Percentiles rank a stretch among this genome's conserved stretches.
These are phyloP conservation scores for Apostasia ramifera DNA, from an alignment of 106 monocot genomes.

Conservation along the genomic window DNA sequence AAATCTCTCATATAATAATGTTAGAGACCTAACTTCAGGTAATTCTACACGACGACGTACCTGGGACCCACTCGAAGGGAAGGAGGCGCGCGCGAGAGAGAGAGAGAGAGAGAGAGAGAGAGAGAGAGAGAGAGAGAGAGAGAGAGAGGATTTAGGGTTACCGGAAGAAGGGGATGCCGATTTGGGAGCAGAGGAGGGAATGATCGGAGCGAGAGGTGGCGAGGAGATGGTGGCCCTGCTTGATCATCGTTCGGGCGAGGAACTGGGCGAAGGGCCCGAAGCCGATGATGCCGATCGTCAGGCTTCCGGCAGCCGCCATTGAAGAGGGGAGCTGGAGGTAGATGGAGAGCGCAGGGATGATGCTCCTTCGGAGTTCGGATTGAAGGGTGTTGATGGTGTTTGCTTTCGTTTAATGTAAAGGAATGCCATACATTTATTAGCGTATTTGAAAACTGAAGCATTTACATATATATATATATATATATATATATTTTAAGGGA, in stretches of 20 bases:
- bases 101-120: background rate
- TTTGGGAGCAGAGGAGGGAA: conserved; percentile 23
- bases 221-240: conserved; percentile 23
- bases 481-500: too few species aligned
- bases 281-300: conserved; percentile 32
- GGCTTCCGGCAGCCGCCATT: background rate
- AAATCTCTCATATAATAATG: too few species aligned
- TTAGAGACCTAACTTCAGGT: too few species aligned
- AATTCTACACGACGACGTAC: too few species aligned
- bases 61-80: too few species aligned
- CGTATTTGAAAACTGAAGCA: too few species aligned
- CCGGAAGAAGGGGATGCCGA: conserved; percentile 35
- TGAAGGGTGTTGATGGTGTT: too few species aligned
- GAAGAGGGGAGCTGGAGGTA: background rate
- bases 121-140: background rate
- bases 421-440: too few species aligned
- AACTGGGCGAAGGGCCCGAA: conserved; percentile 40
- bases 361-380: too few species aligned
- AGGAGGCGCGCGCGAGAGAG: background rate
- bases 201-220: conserved; percentile 39
- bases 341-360: background rate
- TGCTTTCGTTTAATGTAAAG: too few species aligned
- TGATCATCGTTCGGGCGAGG: conserved; percentile 22
- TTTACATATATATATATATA: too few species aligned
- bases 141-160: background rate